Evolutionary conservation across 129 eudicot genomes (phyloP), one percentile per base, ranked within the genome.

Genomic region (Mikania micrantha): DNA sequence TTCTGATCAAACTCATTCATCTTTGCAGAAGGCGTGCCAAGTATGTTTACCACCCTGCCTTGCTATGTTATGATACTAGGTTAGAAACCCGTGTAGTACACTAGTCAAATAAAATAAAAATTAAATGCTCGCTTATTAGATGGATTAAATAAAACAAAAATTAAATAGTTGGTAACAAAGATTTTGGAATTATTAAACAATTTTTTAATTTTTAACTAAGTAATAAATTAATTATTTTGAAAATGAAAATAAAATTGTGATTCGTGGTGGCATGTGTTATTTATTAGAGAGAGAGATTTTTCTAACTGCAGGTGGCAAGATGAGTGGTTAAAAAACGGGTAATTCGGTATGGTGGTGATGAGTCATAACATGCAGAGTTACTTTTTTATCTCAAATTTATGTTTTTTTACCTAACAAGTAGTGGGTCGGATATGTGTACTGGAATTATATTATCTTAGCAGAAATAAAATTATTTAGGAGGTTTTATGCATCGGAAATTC

Each of bases 1-100:
- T 79, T 89, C 99, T 60, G 99, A 93, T 87, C 99, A 93, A 84
- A 83, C 99, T 31, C 99, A 93, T 81, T 84, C 99, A 19, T 73
- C 96, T 56, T 64, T 93, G 31, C 80, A 71, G 69, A 93, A 93
- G 79, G 99, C 96, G 39, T 93, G 96, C 85, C 94, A 93, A 87
- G 99, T 93, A 73, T 47, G 78, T 66, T 25, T 69, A 39, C 28
- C 39, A 27, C 52, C 60, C 53, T 32, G 38, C 48, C 49, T 64
- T 40, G 42, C 67, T 63, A 31, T 13, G 16, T 67, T 31, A 13
- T 9, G 2, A 40, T 40, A 39, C n/a, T n/a, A n/a, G n/a, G n/a
- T n/a, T n/a, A n/a, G n/a, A n/a, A n/a, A n/a, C n/a, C n/a, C n/a
- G n/a, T n/a, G n/a, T n/a, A n/a, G n/a, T n/a, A n/a, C n/a, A n/a